Conservation (phyloP, 192 early-diverging fungal species). For the Mortierella claussenii region DNA sequence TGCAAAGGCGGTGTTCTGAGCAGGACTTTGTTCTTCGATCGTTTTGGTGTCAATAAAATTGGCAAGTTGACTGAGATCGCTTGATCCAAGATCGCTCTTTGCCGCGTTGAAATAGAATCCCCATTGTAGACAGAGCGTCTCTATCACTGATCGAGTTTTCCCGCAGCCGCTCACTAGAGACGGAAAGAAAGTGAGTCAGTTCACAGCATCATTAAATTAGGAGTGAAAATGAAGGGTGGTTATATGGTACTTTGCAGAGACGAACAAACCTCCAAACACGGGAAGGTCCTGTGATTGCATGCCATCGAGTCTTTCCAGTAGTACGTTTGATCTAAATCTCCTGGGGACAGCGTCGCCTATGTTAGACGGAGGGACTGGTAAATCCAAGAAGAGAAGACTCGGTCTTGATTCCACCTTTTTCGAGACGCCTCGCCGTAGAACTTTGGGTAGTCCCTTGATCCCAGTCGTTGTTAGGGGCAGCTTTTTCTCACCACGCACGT, state of each 20-base stretch:
- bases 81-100: slow-evolving; percentile 21
- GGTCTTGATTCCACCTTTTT: slow-evolving; percentile 13
- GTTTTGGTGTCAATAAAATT: slow-evolving; percentile 13
- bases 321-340: slow-evolving; percentile 18
- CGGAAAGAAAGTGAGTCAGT: background rate
- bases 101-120: slow-evolving; percentile 40
- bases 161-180: slow-evolving; percentile 17
- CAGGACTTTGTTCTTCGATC: background rate
- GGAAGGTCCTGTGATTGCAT: slow-evolving; percentile 17
- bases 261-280: slow-evolving; percentile 18
- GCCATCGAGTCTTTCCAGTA: slow-evolving; percentile 11
- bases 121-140: slow-evolving; percentile 35
- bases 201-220: background rate
- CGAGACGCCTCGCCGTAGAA: slow-evolving; percentile 5
- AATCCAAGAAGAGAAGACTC: slow-evolving; percentile 28
- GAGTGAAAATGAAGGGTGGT: background rate
- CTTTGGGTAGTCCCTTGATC: slow-evolving; percentile 13
- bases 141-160: slow-evolving; percentile 28
- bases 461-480: slow-evolving; percentile 14
- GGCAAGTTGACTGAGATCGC: slow-evolving; percentile 24
- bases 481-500: slow-evolving; percentile 6
- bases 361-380: slow-evolving; percentile 12
- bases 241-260: background rate
- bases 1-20: slow-evolving; percentile 16
- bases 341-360: slow-evolving; percentile 9